phyloP scores from a whole-genome alignment of 371 early-diverging fungal species.

The Mucor irregularis region DNA sequence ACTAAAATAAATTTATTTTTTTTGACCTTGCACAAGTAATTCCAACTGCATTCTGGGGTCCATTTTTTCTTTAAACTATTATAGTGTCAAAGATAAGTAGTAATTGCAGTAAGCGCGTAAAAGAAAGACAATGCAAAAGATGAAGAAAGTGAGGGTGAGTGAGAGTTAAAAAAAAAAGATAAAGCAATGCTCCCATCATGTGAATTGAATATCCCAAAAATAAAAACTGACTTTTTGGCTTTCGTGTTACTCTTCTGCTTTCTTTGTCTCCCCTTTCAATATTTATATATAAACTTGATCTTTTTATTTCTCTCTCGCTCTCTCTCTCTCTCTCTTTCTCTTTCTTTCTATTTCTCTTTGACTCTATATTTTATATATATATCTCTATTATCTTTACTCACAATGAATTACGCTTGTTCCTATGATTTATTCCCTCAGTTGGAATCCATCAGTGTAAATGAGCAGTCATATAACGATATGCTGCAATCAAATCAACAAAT shows the following conservation, averaged over 20 bases:
- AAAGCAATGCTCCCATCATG: background rate
- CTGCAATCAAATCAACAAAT: conserved; percentile 3
- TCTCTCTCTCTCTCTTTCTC: background rate
- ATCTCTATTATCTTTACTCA: background rate
- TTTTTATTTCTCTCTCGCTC: background rate
- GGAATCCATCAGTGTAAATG: background rate
- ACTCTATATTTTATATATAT: background rate
- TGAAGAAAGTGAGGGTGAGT: no score
- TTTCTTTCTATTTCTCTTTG: background rate
- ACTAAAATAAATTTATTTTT: conserved; percentile 1
- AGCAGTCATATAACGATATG: background rate
- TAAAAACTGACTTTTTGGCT: background rate
- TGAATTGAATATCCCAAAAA: conserved; percentile 7
- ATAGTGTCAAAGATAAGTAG: no score
- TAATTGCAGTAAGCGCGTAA: no score
- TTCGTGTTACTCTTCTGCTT: conserved; percentile 9
- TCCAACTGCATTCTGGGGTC: background rate
- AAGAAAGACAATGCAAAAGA: no score
- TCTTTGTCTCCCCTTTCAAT: background rate
- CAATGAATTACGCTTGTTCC: background rate
- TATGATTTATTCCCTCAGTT: conserved; percentile 7
- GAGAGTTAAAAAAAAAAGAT: background rate
- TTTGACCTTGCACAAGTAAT: no score
- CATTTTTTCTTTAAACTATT: background rate
- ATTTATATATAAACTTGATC: background rate